These are phyloP conservation scores for Microcera coccophila DNA, from an alignment of 2,329 filamentous ascomycete genomes.

Conservation along the genomic window DNA sequence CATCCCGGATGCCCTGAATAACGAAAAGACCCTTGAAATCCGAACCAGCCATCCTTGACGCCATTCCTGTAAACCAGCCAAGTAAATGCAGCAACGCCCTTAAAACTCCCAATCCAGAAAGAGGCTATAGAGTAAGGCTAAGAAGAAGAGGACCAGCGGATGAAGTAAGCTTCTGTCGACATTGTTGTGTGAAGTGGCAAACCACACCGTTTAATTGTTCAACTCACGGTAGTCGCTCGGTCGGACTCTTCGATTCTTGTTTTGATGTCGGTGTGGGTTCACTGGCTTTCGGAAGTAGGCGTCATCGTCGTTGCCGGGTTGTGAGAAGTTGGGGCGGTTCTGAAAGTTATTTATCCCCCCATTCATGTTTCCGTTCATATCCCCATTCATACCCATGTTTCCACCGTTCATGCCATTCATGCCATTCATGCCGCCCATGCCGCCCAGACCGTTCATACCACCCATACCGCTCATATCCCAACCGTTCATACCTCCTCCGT, in stretches of 20 bases:
- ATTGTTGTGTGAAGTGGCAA: too few species aligned
- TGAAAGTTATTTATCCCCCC: conserved; percentile 32
- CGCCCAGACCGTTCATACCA: conserved; percentile 13
- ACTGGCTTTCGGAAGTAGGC: conserved; percentile 95
- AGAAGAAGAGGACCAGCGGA: too few species aligned
- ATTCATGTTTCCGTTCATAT: conserved; percentile 26
- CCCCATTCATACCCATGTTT: conserved; percentile 29
- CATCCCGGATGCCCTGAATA: too few species aligned
- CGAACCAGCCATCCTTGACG: too few species aligned
- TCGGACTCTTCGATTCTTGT: conserved; percentile 71
- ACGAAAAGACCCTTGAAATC: too few species aligned
- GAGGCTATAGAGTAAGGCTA: too few species aligned
- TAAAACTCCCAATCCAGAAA: too few species aligned
- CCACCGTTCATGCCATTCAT: conserved; percentile 29
- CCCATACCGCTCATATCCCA: conserved; percentile 15
- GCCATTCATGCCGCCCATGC: conserved; percentile 17
- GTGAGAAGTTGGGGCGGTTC: conserved; percentile 40
- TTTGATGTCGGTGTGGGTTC: conserved; percentile 87
- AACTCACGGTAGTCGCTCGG: conserved; percentile 90
- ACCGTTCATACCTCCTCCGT: background rate
- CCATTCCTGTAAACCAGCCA: too few species aligned
- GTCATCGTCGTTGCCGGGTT: conserved; percentile 70
- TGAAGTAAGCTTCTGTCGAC: too few species aligned
- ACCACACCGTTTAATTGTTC: conserved; percentile 40
- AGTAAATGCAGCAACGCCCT: too few species aligned